Base-by-base conservation (phyloP, 768 basidiomycete genomes). In the Lactarius quietus region DNA sequence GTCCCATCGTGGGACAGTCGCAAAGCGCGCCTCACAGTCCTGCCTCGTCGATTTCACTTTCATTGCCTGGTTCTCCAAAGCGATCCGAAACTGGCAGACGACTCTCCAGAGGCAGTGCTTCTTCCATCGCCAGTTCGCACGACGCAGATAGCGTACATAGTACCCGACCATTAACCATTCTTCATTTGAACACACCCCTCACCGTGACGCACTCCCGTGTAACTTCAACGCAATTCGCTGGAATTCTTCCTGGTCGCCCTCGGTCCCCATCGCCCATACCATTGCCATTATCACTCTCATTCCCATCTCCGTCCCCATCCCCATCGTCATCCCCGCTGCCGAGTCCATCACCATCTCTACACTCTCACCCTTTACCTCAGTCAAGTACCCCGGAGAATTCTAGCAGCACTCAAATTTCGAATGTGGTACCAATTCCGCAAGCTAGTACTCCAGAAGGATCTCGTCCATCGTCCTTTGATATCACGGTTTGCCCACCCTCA, bases 141-240 rank as follows among this genome's bases (percentile, higher is more conserved):
- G 38, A n/a, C 20, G 3, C 51, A 6, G 56, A 18, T 23, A 53
- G 20, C 6, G 14, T 35, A 29, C 18, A 4, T 1, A 10, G 45
- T 26, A 4, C n/a, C 9, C 23, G 45, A 12, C 45, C n/a, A 35
- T 23, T 59, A 2, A 35, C 1, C 2, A 29, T 64, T n/a, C 12
- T 9, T 35, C 29, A 33, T 9, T 62, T 59, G 18, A 29, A 20
- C 9, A 52, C 56, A 20, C 61, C 65, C 2, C 23, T 61, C 23
- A n/a, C 33, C 8, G 43, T 43, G 56, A 53, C 60, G 12, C 61
- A 53, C 20, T 33, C 48, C 9, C 65, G 56, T 58, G 57, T 38
- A n/a, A 53, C 61, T 6, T 41, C 56, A 12, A 62, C 31, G 9
- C 56, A 57, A 14, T 66, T 62, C 10, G n/a, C 48, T 58, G 56